Evolutionary conservation across 1,284 basidiomycete species (phyloP).

Genomic region (Wallemia ichthyophaga): DNA sequence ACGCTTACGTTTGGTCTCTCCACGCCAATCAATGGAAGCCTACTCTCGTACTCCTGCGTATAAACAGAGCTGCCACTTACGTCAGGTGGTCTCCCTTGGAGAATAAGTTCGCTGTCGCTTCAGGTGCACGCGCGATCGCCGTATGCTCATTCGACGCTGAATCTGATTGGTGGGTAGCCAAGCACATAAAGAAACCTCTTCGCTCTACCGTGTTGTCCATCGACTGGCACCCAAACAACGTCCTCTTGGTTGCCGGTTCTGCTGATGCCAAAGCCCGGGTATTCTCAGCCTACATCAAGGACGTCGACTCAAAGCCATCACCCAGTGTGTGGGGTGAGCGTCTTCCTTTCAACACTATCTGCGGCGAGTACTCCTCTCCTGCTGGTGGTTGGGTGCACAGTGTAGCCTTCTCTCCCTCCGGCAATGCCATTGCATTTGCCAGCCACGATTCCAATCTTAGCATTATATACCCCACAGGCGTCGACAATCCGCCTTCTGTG

Average conservation of each 20-base stretch:
- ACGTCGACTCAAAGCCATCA: constrained; percentile 78
- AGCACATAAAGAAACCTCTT: constrained; percentile 88
- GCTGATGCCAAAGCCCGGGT: constrained; percentile 90
- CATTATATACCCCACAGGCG: constrained; percentile 52
- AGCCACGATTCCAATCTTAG: constrained; percentile 73
- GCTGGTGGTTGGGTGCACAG: constrained; percentile 90
- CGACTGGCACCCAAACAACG: constrained; percentile 96
- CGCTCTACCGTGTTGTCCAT: constrained; percentile 70
- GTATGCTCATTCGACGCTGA: constrained; percentile 84
- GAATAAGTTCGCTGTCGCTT: constrained; percentile 96
- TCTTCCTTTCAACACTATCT: constrained; percentile 88
- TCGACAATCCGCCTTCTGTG: constrained; percentile 20
- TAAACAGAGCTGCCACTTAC: constrained; percentile 83
- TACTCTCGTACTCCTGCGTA: constrained; percentile 72
- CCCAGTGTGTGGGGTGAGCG: constrained; percentile 89
- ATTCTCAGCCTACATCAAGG: constrained; percentile 98
- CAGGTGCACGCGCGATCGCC: constrained; percentile 72
- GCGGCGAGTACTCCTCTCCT: constrained; percentile 66
- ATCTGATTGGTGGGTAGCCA: constrained; percentile 98
- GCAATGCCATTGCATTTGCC: constrained; percentile 69
- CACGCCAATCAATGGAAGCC: constrained; percentile 71
- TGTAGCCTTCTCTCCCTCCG: constrained; percentile 81
- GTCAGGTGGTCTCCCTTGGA: constrained; percentile 93
- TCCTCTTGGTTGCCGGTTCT: constrained; percentile 72
- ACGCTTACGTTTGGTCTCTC: constrained; percentile 92